A percentile compares a stretch with the other conserved stretches of the same genome.
These are phyloP conservation scores for Kickxella alabastrina DNA, from an alignment of 192 early-diverging fungal species.

Conservation along the genomic window DNA sequence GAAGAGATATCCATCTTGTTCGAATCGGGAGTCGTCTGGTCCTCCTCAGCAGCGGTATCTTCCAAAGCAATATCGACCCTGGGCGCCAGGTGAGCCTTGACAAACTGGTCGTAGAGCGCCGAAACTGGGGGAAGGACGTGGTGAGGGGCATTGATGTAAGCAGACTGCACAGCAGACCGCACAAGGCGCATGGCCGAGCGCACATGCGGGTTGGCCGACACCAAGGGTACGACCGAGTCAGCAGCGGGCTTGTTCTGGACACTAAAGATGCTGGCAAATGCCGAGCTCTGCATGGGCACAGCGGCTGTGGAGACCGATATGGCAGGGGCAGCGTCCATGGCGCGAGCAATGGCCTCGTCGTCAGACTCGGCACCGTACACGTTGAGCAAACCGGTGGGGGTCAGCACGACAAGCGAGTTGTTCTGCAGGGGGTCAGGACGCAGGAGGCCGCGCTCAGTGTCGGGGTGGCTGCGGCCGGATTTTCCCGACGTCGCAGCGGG, in stretches of 20 bases:
- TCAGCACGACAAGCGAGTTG: conserved; percentile 36
- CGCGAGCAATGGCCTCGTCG: no score
- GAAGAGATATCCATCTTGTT: neutral
- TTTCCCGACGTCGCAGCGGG: conserved; percentile 9
- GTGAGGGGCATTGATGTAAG: conserved; percentile 50
- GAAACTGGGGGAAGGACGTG: conserved; percentile 57
- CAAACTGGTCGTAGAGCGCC: conserved; percentile 53
- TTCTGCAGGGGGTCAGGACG: conserved; percentile 29
- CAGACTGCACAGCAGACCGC: conserved; percentile 40
- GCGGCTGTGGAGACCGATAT: no score
- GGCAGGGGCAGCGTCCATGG: no score
- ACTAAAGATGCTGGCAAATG: conserved; percentile 38
- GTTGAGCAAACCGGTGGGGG: conserved; percentile 29
- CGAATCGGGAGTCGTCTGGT: neutral
- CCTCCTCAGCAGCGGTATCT: no score
- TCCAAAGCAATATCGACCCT: no score
- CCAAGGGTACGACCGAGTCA: no score
- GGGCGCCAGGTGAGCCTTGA: conserved; percentile 23
- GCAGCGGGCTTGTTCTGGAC: neutral
- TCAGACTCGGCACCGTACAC: conserved; percentile 30
- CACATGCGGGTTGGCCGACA: conserved; percentile 11
- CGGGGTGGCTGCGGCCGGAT: conserved; percentile 5
- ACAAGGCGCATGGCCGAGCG: conserved; percentile 46
- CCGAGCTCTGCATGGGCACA: no score
- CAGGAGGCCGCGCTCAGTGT: conserved; percentile 11